Evolutionary conservation across 768 basidiomycete genomes (phyloP).

Genomic region (Arthromyces matolae): DNA sequence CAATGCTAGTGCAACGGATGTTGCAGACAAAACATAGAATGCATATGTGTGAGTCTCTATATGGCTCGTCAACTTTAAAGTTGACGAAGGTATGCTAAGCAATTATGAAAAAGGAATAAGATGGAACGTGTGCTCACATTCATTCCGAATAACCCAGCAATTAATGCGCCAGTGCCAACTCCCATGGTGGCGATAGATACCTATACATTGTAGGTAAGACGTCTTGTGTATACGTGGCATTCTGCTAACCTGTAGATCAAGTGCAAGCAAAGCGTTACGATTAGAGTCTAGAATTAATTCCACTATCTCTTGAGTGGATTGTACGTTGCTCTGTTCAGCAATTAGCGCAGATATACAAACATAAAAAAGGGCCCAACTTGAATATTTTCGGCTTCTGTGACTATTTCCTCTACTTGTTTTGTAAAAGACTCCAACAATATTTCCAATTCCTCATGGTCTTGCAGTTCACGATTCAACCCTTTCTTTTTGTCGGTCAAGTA

Average conservation of each 20-base stretch:
- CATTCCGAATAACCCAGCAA: slow-evolving; percentile 95
- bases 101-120: too few species aligned
- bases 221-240: neutral
- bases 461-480: slow-evolving; percentile 49
- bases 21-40: slow-evolving; percentile 62
- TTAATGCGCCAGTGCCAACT: slow-evolving; percentile 82
- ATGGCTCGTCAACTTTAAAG: slow-evolving; percentile 61
- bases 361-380: slow-evolving; percentile 50
- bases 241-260: slow-evolving; percentile 80
- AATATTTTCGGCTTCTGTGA: slow-evolving; percentile 86
- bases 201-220: slow-evolving; percentile 30
- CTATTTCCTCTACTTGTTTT: slow-evolving; percentile 96
- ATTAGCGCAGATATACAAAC: neutral
- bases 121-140: too few species aligned
- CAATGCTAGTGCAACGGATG: slow-evolving; percentile 55
- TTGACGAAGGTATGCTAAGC: slow-evolving; percentile 11
- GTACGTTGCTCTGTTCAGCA: slow-evolving; percentile 73
- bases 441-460: slow-evolving; percentile 93
- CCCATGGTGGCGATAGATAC: slow-evolving; percentile 95
- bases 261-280: slow-evolving; percentile 84
- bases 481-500: slow-evolving; percentile 86
- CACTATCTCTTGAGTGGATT: slow-evolving; percentile 97
- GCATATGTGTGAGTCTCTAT: slow-evolving; percentile 72
- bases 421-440: slow-evolving; percentile 90
- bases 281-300: slow-evolving; percentile 96